Evolutionary conservation across 1,284 basidiomycete genomes (phyloP).

Genomic region (Tilletia setariae): DNA sequence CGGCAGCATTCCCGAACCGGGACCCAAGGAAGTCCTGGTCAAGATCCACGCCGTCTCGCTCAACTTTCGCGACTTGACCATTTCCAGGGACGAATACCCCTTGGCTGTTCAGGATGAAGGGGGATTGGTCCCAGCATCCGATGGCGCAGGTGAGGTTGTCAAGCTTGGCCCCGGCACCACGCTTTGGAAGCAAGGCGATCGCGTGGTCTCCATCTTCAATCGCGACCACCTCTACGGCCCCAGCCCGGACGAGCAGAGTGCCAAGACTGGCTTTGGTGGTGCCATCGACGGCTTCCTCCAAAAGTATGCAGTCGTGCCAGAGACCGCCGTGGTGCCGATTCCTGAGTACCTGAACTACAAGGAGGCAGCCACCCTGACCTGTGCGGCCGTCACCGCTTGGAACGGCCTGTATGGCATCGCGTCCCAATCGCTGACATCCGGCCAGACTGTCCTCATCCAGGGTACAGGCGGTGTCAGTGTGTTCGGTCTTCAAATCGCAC

Average conservation of each 20-base stretch:
- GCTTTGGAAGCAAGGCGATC: constrained; percentile 62
- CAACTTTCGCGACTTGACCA: constrained; percentile 53
- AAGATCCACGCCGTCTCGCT: constrained; percentile 55
- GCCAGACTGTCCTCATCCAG: constrained; percentile 60
- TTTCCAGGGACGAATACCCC: constrained; percentile 33
- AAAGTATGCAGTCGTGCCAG: constrained; percentile 57
- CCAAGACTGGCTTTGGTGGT: constrained; percentile 59
- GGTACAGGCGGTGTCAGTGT: constrained; percentile 65
- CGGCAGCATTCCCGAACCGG: constrained; percentile 33
- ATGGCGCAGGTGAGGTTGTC: constrained; percentile 65
- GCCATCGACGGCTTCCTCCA: constrained; percentile 62
- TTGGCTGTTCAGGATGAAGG: constrained; percentile 24
- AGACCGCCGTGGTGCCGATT: constrained; percentile 57
- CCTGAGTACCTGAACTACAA: constrained; percentile 61
- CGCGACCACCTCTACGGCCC: constrained; percentile 53
- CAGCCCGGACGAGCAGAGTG: constrained; percentile 44
- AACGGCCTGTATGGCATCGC: constrained; percentile 59
- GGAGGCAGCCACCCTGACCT: constrained; percentile 60
- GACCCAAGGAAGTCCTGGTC: constrained; percentile 41
- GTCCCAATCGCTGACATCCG: constrained; percentile 57
- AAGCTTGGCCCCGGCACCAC: constrained; percentile 62
- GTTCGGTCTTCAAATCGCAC: constrained; percentile 62
- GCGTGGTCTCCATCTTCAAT: constrained; percentile 57
- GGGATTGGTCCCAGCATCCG: constrained; percentile 62
- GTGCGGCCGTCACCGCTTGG: constrained; percentile 62